Conservation (phyloP, 257 asterid genomes). For the Solanum sparsipilum region DNA sequence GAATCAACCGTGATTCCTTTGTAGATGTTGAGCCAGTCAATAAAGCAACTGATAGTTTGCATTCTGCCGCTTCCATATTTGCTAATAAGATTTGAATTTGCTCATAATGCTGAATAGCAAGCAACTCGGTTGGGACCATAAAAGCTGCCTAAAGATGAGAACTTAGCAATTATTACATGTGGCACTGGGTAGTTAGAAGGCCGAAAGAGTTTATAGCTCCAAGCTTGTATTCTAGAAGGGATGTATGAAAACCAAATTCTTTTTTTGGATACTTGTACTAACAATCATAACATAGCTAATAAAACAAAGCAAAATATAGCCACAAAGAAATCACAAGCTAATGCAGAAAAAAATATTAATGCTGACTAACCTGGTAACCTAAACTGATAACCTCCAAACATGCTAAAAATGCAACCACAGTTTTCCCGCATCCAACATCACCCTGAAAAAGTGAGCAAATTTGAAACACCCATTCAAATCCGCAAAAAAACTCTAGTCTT, state of each 20-base stretch:
- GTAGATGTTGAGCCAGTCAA: conserved; percentile 84
- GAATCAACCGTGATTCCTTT: conserved; percentile 58
- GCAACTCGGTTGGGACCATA: conserved; percentile 98
- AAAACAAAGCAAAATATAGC: not conserved
- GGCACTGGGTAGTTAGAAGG: not conserved
- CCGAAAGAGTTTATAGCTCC: not conserved
- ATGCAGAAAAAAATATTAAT: not conserved
- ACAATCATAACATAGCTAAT: not conserved
- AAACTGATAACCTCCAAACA: conserved; percentile 91
- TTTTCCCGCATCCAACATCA: conserved; percentile 98
- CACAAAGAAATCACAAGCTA: not conserved
- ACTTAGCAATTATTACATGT: not conserved
- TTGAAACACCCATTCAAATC: not conserved
- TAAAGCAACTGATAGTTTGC: conserved; percentile 67
- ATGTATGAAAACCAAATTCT: not conserved
- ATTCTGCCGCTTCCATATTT: conserved; percentile 28
- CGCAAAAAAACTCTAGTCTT: not conserved
- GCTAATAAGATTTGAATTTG: conserved; percentile 59
- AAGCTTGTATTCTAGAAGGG: not conserved
- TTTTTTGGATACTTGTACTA: not conserved
- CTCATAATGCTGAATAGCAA: conserved; percentile 89
- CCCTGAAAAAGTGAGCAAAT: conserved; percentile 38
- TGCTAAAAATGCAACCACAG: conserved; percentile 88
- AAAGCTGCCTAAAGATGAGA: conserved; percentile 72
- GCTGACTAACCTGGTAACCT: conserved; percentile 61